Conservation (phyloP, 2,329 filamentous ascomycete genomes). For the Stagonosporopsis rhizophila region DNA sequence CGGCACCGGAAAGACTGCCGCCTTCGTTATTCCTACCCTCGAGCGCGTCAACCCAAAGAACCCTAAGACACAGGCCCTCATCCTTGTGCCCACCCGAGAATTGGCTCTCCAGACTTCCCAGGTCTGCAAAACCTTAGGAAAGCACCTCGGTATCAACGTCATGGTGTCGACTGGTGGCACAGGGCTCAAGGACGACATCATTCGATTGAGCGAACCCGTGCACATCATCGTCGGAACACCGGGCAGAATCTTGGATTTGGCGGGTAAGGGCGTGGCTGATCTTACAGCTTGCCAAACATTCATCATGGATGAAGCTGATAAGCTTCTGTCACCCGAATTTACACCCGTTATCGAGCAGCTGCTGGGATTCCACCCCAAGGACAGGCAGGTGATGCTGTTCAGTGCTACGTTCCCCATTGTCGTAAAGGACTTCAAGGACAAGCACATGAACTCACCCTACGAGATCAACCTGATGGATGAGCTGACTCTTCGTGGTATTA, state of each 20-base stretch:
- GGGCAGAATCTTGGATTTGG: constrained; percentile 92
- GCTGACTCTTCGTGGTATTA: constrained; percentile 95
- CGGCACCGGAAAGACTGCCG: constrained; percentile 96
- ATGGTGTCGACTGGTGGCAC: constrained; percentile 99
- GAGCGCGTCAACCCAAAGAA: constrained; percentile 97
- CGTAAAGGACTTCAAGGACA: constrained; percentile 97
- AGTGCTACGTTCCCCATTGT: constrained; percentile 97
- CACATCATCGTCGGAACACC: constrained; percentile 98
- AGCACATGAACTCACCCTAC: constrained; percentile 95
- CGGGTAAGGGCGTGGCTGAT: constrained; percentile 95
- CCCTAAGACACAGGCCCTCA: constrained; percentile 93
- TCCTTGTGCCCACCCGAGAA: constrained; percentile 95
- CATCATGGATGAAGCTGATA: constrained; percentile 99
- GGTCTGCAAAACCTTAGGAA: constrained; percentile 97
- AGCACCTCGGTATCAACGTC: constrained; percentile 95
- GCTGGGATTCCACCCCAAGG: constrained; percentile 92
- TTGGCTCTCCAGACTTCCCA: constrained; percentile 98
- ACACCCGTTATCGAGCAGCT: constrained; percentile 97
- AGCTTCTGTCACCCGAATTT: constrained; percentile 94
- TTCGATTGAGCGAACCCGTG: constrained; percentile 90
- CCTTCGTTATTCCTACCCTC: constrained; percentile 94
- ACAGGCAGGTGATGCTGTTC: constrained; percentile 99
- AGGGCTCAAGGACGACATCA: constrained; percentile 92
- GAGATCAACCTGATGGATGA: constrained; percentile 99
- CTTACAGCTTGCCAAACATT: constrained; percentile 96